Percentiles rank a stretch among this genome's conserved stretches.
Evolutionary conservation across 2,329 filamentous ascomycete genomes (phyloP).

Genomic region (Chrysosporium queenslandicum): DNA sequence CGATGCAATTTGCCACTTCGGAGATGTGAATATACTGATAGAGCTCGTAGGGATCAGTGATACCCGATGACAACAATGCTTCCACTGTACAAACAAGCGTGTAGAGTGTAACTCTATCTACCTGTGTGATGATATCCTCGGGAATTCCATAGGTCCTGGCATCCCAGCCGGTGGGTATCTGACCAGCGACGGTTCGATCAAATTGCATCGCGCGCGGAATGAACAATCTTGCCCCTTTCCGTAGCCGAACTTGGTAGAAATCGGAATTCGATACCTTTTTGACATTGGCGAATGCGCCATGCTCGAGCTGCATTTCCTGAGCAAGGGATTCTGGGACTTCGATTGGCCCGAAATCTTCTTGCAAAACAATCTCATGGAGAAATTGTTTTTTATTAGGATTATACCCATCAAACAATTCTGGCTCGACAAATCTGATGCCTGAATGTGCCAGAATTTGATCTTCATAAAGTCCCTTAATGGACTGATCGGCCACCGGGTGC

Average conservation of each 20-base stretch:
- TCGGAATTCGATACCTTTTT: not conserved
- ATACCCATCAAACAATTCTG: constrained; percentile 18
- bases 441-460: constrained; percentile 26
- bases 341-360: constrained; percentile 22
- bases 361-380: constrained; percentile 26
- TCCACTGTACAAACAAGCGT: constrained; percentile 26
- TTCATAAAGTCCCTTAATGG: constrained; percentile 8
- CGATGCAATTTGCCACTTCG: constrained; percentile 30
- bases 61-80: constrained; percentile 28
- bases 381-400: constrained; percentile 23
- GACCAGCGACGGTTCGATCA: constrained; percentile 26
- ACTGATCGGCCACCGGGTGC: not conserved
- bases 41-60: constrained; percentile 27
- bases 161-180: constrained; percentile 31
- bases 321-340: constrained; percentile 26
- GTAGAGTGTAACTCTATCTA: constrained; percentile 30
- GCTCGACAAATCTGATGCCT: constrained; percentile 29
- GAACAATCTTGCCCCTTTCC: constrained; percentile 25
- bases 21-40: constrained; percentile 30
- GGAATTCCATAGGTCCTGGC: constrained; percentile 29
- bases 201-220: constrained; percentile 27
- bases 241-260: constrained; percentile 15
- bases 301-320: constrained; percentile 24
- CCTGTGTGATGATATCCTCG: constrained; percentile 29
- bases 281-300: constrained; percentile 27